Percentiles rank a stretch among this genome's conserved stretches.
Conservation (phyloP, 371 early-diverging fungal species). For the Paraphysoderma sedebokerense region DNA sequence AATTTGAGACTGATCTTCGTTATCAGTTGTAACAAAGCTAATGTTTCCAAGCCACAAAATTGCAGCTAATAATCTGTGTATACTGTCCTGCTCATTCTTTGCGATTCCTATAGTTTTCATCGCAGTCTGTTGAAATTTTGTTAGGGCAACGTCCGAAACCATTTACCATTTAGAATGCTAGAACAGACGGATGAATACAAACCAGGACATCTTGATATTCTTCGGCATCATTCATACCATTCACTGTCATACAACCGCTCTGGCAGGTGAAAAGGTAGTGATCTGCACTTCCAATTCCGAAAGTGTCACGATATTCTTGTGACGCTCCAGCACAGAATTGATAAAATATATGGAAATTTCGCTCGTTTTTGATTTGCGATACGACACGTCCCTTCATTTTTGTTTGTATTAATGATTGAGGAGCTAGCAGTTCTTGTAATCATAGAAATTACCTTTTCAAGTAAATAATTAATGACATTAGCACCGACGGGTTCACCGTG, state of each 20-base stretch:
- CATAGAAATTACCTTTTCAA: conserved; percentile 68
- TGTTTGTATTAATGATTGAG: neutral
- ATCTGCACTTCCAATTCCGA: conserved; percentile 63
- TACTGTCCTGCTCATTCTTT: conserved; percentile 53
- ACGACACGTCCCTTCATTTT: conserved; percentile 65
- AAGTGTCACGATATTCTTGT: conserved; percentile 46
- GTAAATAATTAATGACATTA: conserved; percentile 90
- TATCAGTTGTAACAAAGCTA: too few species aligned
- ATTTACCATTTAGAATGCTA: too few species aligned
- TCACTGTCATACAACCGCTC: conserved; percentile 57
- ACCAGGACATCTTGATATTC: conserved; percentile 52
- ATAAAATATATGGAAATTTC: conserved; percentile 97
- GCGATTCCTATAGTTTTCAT: conserved; percentile 66
- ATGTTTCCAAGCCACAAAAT: conserved; percentile 80
- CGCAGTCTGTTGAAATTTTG: too few species aligned
- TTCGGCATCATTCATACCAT: conserved; percentile 56
- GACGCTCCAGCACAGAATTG: conserved; percentile 68
- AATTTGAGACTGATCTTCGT: too few species aligned
- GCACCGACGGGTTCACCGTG: conserved; percentile 93
- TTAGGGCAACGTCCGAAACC: too few species aligned
- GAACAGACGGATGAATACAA: too few species aligned
- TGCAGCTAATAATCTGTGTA: conserved; percentile 70
- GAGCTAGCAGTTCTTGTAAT: neutral
- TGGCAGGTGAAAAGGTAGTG: conserved; percentile 57
- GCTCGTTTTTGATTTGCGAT: conserved; percentile 80